Evolutionary conservation across 2,329 filamentous ascomycete species (phyloP), one percentile per base, ranked within the genome.

Genomic region (Metarhizium brunneum): DNA sequence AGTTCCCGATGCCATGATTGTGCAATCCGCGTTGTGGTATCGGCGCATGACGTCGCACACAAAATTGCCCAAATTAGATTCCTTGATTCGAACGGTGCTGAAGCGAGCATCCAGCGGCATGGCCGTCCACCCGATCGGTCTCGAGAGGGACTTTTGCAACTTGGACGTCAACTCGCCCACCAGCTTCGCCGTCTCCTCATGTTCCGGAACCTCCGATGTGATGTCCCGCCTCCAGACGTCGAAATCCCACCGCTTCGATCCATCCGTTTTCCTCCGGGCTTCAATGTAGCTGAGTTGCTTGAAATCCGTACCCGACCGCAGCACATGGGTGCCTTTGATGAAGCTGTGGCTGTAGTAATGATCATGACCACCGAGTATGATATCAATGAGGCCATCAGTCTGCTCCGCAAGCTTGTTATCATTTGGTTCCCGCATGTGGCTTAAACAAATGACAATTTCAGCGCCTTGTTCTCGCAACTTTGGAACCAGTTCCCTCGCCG

Each of bases 211-310:
- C 1, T 79, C 77, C 2, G 84, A 84, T 4, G 87, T 81, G 40
- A 94, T 74, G 61, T 96, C 90, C 36, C 88, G 79, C 29, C 90
- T 81, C 60, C 78, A 78, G 58, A 96, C 92, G 59, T 86, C 82
- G 62, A 95, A 86, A 60, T 92, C 83, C 90, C 90, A 96, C 18
- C 79, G 79, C 16, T 64, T 66, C 16, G 66, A 60, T 18, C 66
- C 63, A 64, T 74, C 63, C 1, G 67, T 56, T 59, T 79, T 83
- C 25, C 82, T 78, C 62, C 88, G 82, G 1, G 83, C 87, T 68
- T 95, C 89, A 53, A 96, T 80, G 66, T 95, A 95, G 66, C 88
- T 94, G 38, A 96, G 75, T 67, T 96, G 88, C 71, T 94, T 95
- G 73, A 96, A 96, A 68, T 96, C 92, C 18, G 86, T 90, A 0